phyloP scores from a whole-genome alignment of 768 basidiomycete species.

The Pleurotus tuoliensis region DNA sequence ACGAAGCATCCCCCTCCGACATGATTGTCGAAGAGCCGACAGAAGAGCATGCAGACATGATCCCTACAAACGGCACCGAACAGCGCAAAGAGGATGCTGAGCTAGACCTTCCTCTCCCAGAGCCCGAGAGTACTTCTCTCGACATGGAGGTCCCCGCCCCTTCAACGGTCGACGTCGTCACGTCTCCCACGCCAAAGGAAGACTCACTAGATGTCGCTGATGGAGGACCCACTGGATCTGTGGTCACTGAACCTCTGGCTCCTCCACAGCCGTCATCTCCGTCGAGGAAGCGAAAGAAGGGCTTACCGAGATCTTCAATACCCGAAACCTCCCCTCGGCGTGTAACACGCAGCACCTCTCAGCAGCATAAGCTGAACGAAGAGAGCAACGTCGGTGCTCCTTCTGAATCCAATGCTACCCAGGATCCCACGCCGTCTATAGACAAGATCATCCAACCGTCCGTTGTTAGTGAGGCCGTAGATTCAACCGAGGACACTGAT shows the following conservation, averaged over 20 bases:
- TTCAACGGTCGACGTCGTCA: too few species aligned
- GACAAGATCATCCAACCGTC: too few species aligned
- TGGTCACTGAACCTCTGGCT: not conserved
- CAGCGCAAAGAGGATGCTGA: too few species aligned
- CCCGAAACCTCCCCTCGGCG: slow-evolving; percentile 20
- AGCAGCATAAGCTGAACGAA: slow-evolving; percentile 22
- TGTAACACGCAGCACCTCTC: slow-evolving; percentile 33
- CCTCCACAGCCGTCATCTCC: slow-evolving; percentile 2
- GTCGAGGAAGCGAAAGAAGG: slow-evolving; percentile 12
- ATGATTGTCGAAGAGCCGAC: too few species aligned
- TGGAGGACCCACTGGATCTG: not conserved
- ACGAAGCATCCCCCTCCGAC: too few species aligned
- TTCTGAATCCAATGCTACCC: not conserved
- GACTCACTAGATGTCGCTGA: not conserved
- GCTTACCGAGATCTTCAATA: slow-evolving; percentile 20
- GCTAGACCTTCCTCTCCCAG: too few species aligned
- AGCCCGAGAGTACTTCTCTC: too few species aligned
- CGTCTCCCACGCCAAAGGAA: too few species aligned
- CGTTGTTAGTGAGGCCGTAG: not conserved
- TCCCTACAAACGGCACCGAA: not conserved
- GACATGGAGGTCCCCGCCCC: too few species aligned
- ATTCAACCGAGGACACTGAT: not conserved
- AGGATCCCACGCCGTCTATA: too few species aligned
- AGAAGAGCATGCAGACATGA: not conserved
- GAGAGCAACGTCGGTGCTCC: slow-evolving; percentile 19